These are phyloP conservation scores for Prunus padus DNA, from an alignment of 306 rosid genomes.

Conservation along the genomic window DNA sequence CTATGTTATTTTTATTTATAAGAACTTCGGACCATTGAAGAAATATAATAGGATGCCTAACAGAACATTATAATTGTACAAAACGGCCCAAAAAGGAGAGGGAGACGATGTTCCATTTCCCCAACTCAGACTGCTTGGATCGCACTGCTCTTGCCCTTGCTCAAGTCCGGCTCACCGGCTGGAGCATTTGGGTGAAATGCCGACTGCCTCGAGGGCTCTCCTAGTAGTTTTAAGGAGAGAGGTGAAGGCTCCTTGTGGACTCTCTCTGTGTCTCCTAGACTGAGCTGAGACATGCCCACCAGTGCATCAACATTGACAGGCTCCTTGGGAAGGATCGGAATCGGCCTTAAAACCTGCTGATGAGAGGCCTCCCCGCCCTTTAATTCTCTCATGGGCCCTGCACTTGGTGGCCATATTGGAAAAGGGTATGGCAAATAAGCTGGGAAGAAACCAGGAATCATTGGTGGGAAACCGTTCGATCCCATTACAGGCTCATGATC, in stretches of 20 bases:
- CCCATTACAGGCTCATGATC: constrained; percentile 31
- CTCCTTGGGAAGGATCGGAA: constrained; percentile 65
- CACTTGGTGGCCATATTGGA: constrained; percentile 68
- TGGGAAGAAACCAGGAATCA: constrained; percentile 55
- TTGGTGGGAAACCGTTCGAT: constrained; percentile 46
- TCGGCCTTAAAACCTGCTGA: constrained; percentile 76
- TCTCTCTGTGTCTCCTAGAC: constrained; percentile 51
- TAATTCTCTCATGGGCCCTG: constrained; percentile 49
- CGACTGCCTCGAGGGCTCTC: constrained; percentile 87
- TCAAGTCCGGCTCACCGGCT: constrained; percentile 54
- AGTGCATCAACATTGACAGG: constrained; percentile 86
- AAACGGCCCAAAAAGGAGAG: constrained; percentile 8
- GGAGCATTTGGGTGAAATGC: constrained; percentile 89
- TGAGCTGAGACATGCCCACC: constrained; percentile 90
- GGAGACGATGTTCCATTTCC: constrained; percentile 24
- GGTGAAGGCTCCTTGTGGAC: constrained; percentile 60
- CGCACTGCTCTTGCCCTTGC: constrained; percentile 55
- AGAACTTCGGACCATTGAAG: constrained; percentile 31
- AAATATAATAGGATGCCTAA: constrained; percentile 8
- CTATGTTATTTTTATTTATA: constrained; percentile 63
- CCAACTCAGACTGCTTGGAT: constrained; percentile 64
- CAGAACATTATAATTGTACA: constrained; percentile 43
- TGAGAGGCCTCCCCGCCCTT: constrained; percentile 40
- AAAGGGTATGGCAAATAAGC: constrained; percentile 58
- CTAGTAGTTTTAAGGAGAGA: constrained; percentile 64